Evolutionary conservation across 1,284 basidiomycete species (phyloP).

Genomic region (Cutaneotrichosporon spelunceum): DNA sequence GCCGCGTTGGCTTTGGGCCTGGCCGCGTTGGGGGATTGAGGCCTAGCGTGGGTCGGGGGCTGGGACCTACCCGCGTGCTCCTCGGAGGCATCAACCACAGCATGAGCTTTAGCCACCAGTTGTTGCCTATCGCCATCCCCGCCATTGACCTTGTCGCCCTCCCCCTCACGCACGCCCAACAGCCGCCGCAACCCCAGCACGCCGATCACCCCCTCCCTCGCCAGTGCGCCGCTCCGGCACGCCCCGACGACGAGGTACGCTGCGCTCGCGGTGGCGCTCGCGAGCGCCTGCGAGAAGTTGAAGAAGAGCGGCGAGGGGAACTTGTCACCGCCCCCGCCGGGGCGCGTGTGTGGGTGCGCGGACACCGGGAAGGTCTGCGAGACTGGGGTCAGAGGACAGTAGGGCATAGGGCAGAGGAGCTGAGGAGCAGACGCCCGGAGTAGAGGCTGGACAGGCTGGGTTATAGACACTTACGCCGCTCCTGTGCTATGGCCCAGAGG

Average conservation of each 20-base stretch:
- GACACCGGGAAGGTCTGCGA: not conserved
- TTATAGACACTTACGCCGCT: slow-evolving; percentile 64
- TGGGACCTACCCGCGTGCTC: too few species aligned
- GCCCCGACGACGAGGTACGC: slow-evolving; percentile 65
- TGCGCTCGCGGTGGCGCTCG: slow-evolving; percentile 74
- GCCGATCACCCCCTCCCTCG: slow-evolving; percentile 8
- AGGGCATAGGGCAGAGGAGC: not conserved
- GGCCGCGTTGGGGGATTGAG: too few species aligned
- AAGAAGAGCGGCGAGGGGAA: slow-evolving; percentile 86
- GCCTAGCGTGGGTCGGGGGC: too few species aligned
- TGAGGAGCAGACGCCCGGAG: not conserved
- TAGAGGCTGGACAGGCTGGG: too few species aligned
- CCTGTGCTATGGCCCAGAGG: slow-evolving; percentile 89
- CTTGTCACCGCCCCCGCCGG: slow-evolving; percentile 49
- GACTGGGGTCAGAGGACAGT: slow-evolving; percentile 5
- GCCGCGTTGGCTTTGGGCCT: not conserved
- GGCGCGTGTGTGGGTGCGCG: slow-evolving; percentile 4
- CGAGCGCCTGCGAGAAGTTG: slow-evolving; percentile 78
- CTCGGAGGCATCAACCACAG: too few species aligned
- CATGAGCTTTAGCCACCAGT: too few species aligned
- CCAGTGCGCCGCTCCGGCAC: slow-evolving; percentile 24
- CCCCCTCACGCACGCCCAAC: slow-evolving; percentile 4
- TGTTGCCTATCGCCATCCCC: not conserved
- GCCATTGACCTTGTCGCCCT: not conserved
- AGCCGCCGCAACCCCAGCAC: slow-evolving; percentile 34